These are phyloP conservation scores for Boletus sp. DNA, from an alignment of 768 basidiomycete species.

Conservation along the genomic window DNA sequence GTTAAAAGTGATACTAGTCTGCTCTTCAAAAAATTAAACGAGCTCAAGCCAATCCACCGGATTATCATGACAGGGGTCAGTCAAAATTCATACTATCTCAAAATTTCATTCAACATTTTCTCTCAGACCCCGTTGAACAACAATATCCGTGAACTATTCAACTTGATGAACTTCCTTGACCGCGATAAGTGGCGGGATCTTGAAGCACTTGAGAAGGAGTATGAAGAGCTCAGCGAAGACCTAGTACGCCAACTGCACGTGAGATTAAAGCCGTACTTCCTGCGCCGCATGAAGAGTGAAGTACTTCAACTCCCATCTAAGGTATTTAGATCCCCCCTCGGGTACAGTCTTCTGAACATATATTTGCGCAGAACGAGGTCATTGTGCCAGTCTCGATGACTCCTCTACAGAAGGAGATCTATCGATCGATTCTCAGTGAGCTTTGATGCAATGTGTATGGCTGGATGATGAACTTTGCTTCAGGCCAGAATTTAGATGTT, in stretches of 20 bases:
- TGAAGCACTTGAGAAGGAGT: slow-evolving; percentile 67
- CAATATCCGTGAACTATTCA: slow-evolving; percentile 95
- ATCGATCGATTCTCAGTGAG: slow-evolving; percentile 78
- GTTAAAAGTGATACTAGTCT: slow-evolving; percentile 83
- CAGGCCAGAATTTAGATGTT: slow-evolving; percentile 71
- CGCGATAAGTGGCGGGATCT: slow-evolving; percentile 74
- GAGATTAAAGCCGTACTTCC: slow-evolving; percentile 83
- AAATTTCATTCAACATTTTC: background rate
- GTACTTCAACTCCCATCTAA: slow-evolving; percentile 91
- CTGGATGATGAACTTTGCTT: slow-evolving; percentile 7
- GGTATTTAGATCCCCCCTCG: slow-evolving; percentile 39
- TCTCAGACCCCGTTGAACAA: slow-evolving; percentile 90
- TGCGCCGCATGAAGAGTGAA: slow-evolving; percentile 91
- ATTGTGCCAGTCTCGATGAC: slow-evolving; percentile 91
- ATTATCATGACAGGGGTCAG: slow-evolving; percentile 87
- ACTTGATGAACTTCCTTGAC: slow-evolving; percentile 95
- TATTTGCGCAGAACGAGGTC: slow-evolving; percentile 67
- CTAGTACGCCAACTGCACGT: slow-evolving; percentile 77
- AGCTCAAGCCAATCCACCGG: slow-evolving; percentile 74
- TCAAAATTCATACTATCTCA: background rate
- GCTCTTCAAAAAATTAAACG: slow-evolving; percentile 80
- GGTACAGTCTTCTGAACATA: slow-evolving; percentile 1
- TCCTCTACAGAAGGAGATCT: slow-evolving; percentile 83
- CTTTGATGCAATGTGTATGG: slow-evolving; percentile 10
- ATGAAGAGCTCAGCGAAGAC: slow-evolving; percentile 77